These are phyloP conservation scores for Combretum micranthum DNA, from an alignment of 345 rosid species.

Conservation along the genomic window DNA sequence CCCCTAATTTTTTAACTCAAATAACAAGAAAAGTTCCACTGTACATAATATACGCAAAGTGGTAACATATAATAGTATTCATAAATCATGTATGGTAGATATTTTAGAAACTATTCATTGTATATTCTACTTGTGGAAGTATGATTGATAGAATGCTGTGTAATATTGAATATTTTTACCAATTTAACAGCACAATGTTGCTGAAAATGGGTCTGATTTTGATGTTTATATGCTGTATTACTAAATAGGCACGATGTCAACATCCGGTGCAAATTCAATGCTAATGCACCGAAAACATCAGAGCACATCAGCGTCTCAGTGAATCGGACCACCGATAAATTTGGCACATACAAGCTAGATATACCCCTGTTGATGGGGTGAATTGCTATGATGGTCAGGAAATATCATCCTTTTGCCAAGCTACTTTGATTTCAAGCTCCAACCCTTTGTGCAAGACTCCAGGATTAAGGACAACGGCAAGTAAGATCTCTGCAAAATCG, in stretches of 20 bases:
- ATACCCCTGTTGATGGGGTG: constrained; percentile 73
- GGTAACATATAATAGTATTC: too few relatives aligned
- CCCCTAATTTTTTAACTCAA: too few relatives aligned
- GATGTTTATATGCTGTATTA: not conserved
- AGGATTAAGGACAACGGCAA: constrained; percentile 38
- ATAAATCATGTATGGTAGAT: too few relatives aligned
- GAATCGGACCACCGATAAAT: constrained; percentile 57
- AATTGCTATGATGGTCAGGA: constrained; percentile 66
- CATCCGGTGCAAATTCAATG: constrained; percentile 65
- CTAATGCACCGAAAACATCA: constrained; percentile 49
- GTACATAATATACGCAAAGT: too few relatives aligned
- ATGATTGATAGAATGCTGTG: too few relatives aligned
- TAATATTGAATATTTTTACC: too few relatives aligned
- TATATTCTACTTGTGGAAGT: too few relatives aligned
- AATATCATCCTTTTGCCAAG: constrained; percentile 50
- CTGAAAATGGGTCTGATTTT: not conserved
- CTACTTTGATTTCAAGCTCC: constrained; percentile 40
- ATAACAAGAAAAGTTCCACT: too few relatives aligned
- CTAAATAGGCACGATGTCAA: constrained; percentile 63
- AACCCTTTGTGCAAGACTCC: constrained; percentile 43
- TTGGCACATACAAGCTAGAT: constrained; percentile 66
- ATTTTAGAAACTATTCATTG: too few relatives aligned
- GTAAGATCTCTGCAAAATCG: constrained; percentile 65
- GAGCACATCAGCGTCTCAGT: constrained; percentile 68
- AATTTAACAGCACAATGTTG: too few relatives aligned